Evolutionary conservation across 768 basidiomycete species (phyloP).

Genomic region (Austroboletus eburneus): DNA sequence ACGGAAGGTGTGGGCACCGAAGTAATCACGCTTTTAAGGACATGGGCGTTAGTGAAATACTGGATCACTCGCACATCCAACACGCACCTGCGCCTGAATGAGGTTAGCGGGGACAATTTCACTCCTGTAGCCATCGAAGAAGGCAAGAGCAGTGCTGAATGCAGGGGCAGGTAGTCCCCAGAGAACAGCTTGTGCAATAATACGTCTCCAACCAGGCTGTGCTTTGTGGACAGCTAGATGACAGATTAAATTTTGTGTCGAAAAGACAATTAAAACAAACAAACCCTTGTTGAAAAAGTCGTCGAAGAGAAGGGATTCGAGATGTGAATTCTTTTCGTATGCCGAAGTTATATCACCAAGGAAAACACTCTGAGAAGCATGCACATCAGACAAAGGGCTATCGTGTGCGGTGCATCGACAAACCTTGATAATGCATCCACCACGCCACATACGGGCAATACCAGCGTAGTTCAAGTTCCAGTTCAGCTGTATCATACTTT

Average conservation of each 20-base stretch:
- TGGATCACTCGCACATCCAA: background rate
- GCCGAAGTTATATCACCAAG: constrained; percentile 88
- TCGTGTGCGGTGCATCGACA: constrained; percentile 10
- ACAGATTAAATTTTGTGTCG: constrained; percentile 1
- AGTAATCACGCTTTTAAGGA: constrained; percentile 81
- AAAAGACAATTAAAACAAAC: constrained; percentile 1
- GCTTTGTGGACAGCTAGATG: constrained; percentile 79
- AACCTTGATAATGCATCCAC: constrained; percentile 98
- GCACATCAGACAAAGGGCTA: constrained; percentile 6
- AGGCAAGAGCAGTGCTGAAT: constrained; percentile 96
- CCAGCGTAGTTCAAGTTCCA: constrained; percentile 98
- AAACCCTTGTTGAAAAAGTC: constrained; percentile 95
- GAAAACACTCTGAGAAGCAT: constrained; percentile 71
- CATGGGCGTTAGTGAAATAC: constrained; percentile 1
- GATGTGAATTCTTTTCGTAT: constrained; percentile 75
- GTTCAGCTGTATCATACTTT: constrained; percentile 40
- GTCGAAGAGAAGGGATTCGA: constrained; percentile 93
- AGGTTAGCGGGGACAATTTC: constrained; percentile 93
- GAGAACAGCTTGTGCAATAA: constrained; percentile 91
- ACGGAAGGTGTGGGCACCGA: constrained; percentile 97
- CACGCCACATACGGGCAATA: constrained; percentile 99
- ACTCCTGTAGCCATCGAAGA: constrained; percentile 98
- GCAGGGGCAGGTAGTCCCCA: constrained; percentile 98
- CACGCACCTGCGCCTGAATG: constrained; percentile 80
- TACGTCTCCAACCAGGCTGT: constrained; percentile 97